Base-by-base conservation (phyloP, 1,284 basidiomycete genomes). In the Sporisorium sorghi region DNA sequence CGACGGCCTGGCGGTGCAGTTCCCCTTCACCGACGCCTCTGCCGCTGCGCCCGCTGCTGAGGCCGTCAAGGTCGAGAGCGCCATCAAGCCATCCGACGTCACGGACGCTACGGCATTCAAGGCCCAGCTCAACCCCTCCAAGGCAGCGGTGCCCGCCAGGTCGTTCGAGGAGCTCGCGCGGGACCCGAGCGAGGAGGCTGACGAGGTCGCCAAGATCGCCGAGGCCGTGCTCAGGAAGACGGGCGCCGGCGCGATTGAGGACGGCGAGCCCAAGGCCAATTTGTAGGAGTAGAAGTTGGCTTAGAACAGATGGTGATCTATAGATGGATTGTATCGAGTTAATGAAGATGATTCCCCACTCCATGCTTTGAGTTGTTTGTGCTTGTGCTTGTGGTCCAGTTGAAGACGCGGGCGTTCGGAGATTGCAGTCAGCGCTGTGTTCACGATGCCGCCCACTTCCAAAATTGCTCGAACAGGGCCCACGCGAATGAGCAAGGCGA, bases 41-140 rank as follows among this genome's bases (percentile, higher is more conserved):
- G 86, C 88, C 73, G 84, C 87, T 69, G 86, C 89, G 61, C 89
- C 90, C 77, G 85, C 7, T 85, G 86, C 15, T 30, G 28, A 5
- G 28, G 89, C 50, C 62, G 58, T 58, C 21, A 74, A 58, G 21
- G 76, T 69, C 12, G 63, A 75, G 47, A 78, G 89, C 73, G 85
- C 79, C 28, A 83, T 89, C 30, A 84, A 87, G 55, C 85, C 87
- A 3, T 87, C 87, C 24, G 90, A 89, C 12, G 88, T 89, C 60
- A 84, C 90, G 60, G 91, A 95, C 80, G 84, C 90, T n/a, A 86
- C 88, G 58, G 85, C 82, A 24, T 95, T 95, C 88, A 94, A 91
- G 86, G 87, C 88, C 32, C 80, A 86, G 8, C 85, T 96, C 48
- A 72, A 76, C 30, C 83, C 86, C 28, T 84, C 79, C 50, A 85